Evolutionary conservation across 371 early-diverging fungal species (phyloP), one percentile per base, ranked within the genome.

Genomic region (Smittium culicis): DNA sequence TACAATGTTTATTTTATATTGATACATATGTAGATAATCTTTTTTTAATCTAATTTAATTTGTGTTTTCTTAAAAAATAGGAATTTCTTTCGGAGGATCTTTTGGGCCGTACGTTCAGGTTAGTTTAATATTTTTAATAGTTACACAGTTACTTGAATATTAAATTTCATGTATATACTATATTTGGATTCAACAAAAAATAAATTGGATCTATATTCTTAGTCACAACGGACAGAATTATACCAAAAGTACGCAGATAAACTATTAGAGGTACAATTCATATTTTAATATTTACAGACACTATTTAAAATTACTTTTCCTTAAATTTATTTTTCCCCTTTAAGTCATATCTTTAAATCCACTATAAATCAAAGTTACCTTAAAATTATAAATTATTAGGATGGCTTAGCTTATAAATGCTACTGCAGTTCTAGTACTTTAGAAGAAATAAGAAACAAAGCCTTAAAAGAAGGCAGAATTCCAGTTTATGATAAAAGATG

Each of bases 391-490:
- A n/a, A n/a, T n/a, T n/a, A n/a, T 1, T 75, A 86, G 63, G 70
- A 76, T 2, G 91, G 86, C 0, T 82, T 86, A n/a, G 96, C 92
- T 0, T 96, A 96, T 69, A 82, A 88, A 35, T 96, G 96, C 71
- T 94, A 91, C 70, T 96, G 96, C 74, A 79, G 83, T 1, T 73
- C 86, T 0, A 86, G 90, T 61, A 82, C 90, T 28, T 77, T 94
- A 31, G 79, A 84, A 2, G 69, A 77, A 20, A 78, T 88, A 14
- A 83, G 89, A 14, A 75, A 81, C 35, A 66, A 75, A 31, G 79
- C 71, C 1, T 80, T 80, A 27, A 79, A 82, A 31, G 72, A 80
- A 2, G 90, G 89, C 0, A 77, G 75, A 35, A 71, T 77, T 11
- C 81, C 85, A 11, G 83, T 83, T 8, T 96, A 96, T 66, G 96